These are phyloP conservation scores for Neocatenulostroma microsporum DNA, from an alignment of 2,329 filamentous ascomycete genomes.

Conservation along the genomic window DNA sequence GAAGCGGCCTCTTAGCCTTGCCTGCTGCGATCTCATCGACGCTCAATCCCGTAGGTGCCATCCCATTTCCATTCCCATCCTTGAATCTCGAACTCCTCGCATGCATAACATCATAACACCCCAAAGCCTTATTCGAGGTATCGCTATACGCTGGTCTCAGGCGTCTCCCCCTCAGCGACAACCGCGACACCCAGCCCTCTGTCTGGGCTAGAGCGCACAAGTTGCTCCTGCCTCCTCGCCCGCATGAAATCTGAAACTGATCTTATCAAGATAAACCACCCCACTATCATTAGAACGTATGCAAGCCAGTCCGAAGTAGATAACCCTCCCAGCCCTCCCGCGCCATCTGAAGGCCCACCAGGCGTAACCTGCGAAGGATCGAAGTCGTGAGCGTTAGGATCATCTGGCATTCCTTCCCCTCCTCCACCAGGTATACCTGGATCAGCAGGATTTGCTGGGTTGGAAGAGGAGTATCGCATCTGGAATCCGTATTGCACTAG, in stretches of 20 bases:
- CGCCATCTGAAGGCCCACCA: neutral
- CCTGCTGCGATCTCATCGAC: no score
- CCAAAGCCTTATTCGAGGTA: neutral
- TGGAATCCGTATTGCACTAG: slow-evolving; percentile 96
- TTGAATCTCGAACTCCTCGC: slow-evolving; percentile 1
- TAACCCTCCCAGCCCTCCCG: slow-evolving; percentile 34
- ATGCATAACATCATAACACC: slow-evolving; percentile 1
- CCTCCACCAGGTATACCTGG: slow-evolving; percentile 12
- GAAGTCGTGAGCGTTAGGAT: slow-evolving; percentile 88
- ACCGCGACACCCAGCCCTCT: slow-evolving; percentile 76
- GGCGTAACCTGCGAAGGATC: slow-evolving; percentile 60
- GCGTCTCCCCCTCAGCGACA: slow-evolving; percentile 74
- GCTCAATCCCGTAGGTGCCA: no score
- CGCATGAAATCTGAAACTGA: slow-evolving; percentile 85
- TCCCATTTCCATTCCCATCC: no score
- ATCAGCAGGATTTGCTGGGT: slow-evolving; percentile 12
- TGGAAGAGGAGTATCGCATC: slow-evolving; percentile 58
- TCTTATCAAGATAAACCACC: slow-evolving; percentile 95
- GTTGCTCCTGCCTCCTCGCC: slow-evolving; percentile 81
- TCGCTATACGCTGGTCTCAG: slow-evolving; percentile 52
- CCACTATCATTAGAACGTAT: slow-evolving; percentile 90
- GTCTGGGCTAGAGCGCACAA: slow-evolving; percentile 88
- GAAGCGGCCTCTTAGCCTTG: no score
- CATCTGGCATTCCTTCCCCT: slow-evolving; percentile 54
- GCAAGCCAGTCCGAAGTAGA: slow-evolving; percentile 78